Evolutionary conservation across 345 rosid genomes (phyloP), one percentile per base, ranked within the genome.

Genomic region (Lumnitzera littorea): DNA sequence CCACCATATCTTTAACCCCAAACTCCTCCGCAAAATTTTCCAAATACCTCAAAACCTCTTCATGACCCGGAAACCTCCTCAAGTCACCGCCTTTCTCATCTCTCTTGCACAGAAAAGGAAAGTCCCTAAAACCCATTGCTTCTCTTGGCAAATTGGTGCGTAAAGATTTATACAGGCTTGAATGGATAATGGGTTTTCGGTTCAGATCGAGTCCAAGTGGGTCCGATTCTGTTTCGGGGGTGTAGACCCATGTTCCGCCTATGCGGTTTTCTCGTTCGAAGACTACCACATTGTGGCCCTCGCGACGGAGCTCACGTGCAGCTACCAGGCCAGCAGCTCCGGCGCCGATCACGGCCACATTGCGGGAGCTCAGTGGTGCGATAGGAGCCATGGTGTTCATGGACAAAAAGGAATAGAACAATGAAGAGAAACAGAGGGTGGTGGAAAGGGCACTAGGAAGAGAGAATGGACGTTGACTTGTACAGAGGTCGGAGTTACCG

Each of bases 71-170:
- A 31, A 68, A 84, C 75, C 90, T 74, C 77, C 98, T 87, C 59
- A 73, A 71, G 54, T 92, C 96, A 49, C 82, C 61, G 0, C 67
- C 58, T 62, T 65, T 55, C 0, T 65, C 78, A 2, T 65, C 43
- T 25, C 69, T 61, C 61, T 62, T 8, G 7, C 43, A 7, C 24
- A 78, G 62, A 62, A 89, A 89, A 24, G 96, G 98, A 64, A 67
- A 92, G 53, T 84, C 96, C 13, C 36, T 58, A 70, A 71, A 90
- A 24, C 99, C 99, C 97, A 92, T 92, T 15, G 64, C 71, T 68
- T 92, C 97, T 46, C 99, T 78, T 0, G 99, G 90, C 10, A 92
- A 82, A 67, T 89, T 92, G 46, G 96, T 89, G 16, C 99, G 90
- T 55, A 92, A 91, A 48, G 97, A 87, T 14, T 54, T 60, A 71